These are phyloP conservation scores for Phaeomoniella chlamydospora DNA, from an alignment of 2,329 filamentous ascomycete species.

Conservation along the genomic window DNA sequence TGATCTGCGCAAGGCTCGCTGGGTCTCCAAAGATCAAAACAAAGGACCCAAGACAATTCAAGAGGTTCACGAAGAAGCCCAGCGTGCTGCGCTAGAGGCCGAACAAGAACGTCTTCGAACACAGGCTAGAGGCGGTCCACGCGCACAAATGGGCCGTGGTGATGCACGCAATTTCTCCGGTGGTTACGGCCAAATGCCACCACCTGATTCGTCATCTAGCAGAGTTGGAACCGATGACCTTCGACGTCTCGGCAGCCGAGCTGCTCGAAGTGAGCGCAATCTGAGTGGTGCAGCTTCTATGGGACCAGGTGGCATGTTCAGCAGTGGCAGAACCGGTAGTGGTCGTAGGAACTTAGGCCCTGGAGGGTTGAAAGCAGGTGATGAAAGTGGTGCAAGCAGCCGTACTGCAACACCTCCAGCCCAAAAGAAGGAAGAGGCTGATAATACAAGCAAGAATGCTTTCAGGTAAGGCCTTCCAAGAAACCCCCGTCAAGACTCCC, in stretches of 20 bases:
- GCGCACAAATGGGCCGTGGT: slow-evolving; percentile 62
- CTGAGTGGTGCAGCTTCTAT: slow-evolving; percentile 42
- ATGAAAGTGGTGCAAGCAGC: slow-evolving; percentile 78
- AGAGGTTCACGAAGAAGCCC: slow-evolving; percentile 72
- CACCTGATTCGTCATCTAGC: slow-evolving; percentile 57
- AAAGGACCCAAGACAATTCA: slow-evolving; percentile 96
- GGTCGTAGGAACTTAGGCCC: slow-evolving; percentile 64
- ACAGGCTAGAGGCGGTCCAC: slow-evolving; percentile 50
- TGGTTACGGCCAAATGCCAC: slow-evolving; percentile 55
- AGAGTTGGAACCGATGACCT: slow-evolving; percentile 86
- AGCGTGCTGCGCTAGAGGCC: slow-evolving; percentile 65
- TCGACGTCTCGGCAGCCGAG: slow-evolving; percentile 59
- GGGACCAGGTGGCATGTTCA: slow-evolving; percentile 73
- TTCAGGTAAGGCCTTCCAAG: slow-evolving; percentile 77
- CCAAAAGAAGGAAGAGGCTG: slow-evolving; percentile 44
- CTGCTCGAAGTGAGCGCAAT: slow-evolving; percentile 47
- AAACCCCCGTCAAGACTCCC: too few species aligned
- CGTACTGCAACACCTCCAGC: slow-evolving; percentile 76
- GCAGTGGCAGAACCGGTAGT: slow-evolving; percentile 73
- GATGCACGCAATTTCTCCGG: slow-evolving; percentile 69
- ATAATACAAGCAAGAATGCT: slow-evolving; percentile 65
- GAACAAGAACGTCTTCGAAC: slow-evolving; percentile 46
- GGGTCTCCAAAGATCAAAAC: slow-evolving; percentile 75
- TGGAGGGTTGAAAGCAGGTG: slow-evolving; percentile 57
- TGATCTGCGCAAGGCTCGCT: slow-evolving; percentile 63